Base-by-base conservation (phyloP, 192 early-diverging fungal genomes). In the Backusella tuberculispora region DNA sequence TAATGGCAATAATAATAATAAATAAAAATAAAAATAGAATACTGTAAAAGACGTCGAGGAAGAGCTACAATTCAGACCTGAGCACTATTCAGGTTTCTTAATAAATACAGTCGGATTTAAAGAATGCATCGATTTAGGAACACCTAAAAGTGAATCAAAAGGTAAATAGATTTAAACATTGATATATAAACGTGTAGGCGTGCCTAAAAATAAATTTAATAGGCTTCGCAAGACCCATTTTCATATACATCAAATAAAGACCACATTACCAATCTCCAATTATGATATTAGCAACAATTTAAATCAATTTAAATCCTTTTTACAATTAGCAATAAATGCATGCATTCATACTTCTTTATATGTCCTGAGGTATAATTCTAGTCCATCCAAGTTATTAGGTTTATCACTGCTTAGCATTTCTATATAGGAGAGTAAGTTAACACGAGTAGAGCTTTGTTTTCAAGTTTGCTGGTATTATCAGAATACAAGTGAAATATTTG, bases 201-300 rank as follows among this genome's bases (percentile, higher is more conserved):
- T 17, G 4, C 1, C 9, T 46, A 24, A 12, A 29, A n/a, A 63
- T 14, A 17, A 6, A 64, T 7, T 44, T 42, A 37, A 17, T 68
- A 79, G 78, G 78, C 9, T 79, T 71, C 45, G 53, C 67, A 29
- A 63, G 73, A 17, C 29, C 73, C n/a, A 65, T 79, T 5, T 60
- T 65, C 53, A 14, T 75, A 0, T 79, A 75, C 45, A 56, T 45
- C 10, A 79, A 79, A 53, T 79, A 75, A 14, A 19, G 60, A 48
- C 15, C 17, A n/a, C 47, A 48, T 5, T 6, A n/a, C 5, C 14
- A 48, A 48, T 14, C 15, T 48, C 47, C 5, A 48, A 6, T 34
- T 34, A 48, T 14, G 17, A 17, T 48, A 2, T 14, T 48, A 34
- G 29, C 47, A 5, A 17, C 47, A 6, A 48, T 19, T 0, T 34